Conservation (phyloP, 2,329 filamentous ascomycete species). For the Ceratocystis albifundus region DNA sequence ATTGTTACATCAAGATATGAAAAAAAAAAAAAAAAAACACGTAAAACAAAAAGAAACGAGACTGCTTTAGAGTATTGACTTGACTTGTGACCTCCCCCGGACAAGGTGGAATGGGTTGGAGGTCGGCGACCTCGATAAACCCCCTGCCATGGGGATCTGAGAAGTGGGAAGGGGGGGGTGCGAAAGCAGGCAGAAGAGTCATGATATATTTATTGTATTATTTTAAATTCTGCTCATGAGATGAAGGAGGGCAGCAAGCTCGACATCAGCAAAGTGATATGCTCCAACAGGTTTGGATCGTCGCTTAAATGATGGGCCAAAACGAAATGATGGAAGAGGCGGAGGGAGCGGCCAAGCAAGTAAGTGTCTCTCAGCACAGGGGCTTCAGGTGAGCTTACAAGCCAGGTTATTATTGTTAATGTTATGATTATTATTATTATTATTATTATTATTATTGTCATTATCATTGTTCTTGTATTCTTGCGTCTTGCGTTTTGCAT, state of each 20-base stretch:
- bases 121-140: constrained; percentile 17
- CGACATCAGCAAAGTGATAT: constrained; percentile 1
- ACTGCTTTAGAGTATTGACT: not conserved
- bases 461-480: too few relatives aligned
- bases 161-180: not conserved
- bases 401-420: not conserved
- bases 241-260: not conserved
- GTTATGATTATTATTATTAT: too few relatives aligned
- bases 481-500: not conserved
- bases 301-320: not conserved
- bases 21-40: not conserved
- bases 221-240: not conserved
- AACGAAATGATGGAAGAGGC: not conserved
- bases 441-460: too few relatives aligned
- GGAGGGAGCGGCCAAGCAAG: not conserved
- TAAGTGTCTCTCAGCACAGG: not conserved
- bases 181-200: not conserved
- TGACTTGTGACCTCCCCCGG: constrained; percentile 5
- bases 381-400: not conserved
- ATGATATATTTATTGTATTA: not conserved
- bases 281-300: not conserved
- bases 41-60: not conserved
- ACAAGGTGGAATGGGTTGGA: not conserved
- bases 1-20: too few relatives aligned
- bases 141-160: not conserved